Conservation (phyloP, 371 early-diverging fungal genomes). For the Syncephalastrum sp. region DNA sequence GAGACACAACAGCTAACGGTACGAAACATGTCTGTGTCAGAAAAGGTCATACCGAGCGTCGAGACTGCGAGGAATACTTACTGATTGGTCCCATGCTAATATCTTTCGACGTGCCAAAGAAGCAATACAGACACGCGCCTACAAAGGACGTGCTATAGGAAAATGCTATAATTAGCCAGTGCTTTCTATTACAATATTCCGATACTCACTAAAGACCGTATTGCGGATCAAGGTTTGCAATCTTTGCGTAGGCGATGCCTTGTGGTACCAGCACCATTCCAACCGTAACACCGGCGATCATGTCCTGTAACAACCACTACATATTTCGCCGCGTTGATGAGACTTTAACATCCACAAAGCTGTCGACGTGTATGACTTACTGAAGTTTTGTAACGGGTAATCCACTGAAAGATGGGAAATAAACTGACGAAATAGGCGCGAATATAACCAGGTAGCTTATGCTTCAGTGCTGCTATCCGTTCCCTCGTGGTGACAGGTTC, state of each 20-base stretch:
- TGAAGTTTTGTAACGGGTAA: slow-evolving; percentile 26
- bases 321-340: not conserved
- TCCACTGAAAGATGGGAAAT: slow-evolving; percentile 28
- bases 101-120: slow-evolving; percentile 79
- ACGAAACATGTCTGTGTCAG: not conserved
- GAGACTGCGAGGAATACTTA: slow-evolving; percentile 6
- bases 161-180: not conserved
- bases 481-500: slow-evolving; percentile 2
- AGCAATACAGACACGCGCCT: slow-evolving; percentile 61
- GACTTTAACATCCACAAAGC: not conserved
- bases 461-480: not conserved
- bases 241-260: slow-evolving; percentile 79
- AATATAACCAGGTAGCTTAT: not conserved
- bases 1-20: slow-evolving; percentile 64
- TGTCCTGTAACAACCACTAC: slow-evolving; percentile 78
- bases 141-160: slow-evolving; percentile 53
- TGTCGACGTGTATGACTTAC: slow-evolving; percentile 11
- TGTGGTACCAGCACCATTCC: slow-evolving; percentile 86
- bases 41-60: not conserved
- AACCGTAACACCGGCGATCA: slow-evolving; percentile 86
- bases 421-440: slow-evolving; percentile 7
- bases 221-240: slow-evolving; percentile 71
- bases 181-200: not conserved
- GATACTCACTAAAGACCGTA: slow-evolving; percentile 21
- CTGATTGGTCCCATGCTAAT: slow-evolving; percentile 67